Evolutionary conservation across 1,139 yeast species (phyloP).

Genomic region (Tardiomyces depauwii): DNA sequence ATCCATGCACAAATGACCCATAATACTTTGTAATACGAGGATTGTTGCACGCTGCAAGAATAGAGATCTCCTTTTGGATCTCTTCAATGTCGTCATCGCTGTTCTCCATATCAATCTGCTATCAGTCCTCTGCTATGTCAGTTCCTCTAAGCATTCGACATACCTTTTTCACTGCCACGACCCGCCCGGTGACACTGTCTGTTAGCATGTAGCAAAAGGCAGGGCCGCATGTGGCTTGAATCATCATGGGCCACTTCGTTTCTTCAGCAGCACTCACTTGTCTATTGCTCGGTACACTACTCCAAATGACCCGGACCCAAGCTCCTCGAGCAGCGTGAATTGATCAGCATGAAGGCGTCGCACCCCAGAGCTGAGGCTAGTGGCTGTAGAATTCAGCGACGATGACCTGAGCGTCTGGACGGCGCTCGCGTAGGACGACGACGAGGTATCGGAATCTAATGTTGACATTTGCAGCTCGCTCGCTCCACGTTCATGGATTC

Average conservation of each 20-base stretch:
- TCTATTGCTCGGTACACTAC: conserved; percentile 70
- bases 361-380: background rate
- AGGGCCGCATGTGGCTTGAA: no score
- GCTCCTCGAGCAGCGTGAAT: conserved; percentile 57
- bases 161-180: conserved; percentile 28
- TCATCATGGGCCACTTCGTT: no score
- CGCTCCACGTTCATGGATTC: no score
- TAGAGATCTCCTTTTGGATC: conserved; percentile 68
- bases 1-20: conserved; percentile 73
- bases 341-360: conserved; percentile 33
- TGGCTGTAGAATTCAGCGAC: background rate
- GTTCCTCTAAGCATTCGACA: background rate
- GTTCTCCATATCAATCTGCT: conserved; percentile 65
- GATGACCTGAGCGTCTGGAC: background rate
- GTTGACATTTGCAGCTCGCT: background rate
- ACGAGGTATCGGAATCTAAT: background rate
- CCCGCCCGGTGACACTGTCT: conserved; percentile 29
- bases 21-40: conserved; percentile 62
- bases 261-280: conserved; percentile 12
- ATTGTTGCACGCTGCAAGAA: conserved; percentile 62
- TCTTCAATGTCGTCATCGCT: conserved; percentile 69
- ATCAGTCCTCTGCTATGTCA: conserved; percentile 18
- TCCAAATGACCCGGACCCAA: conserved; percentile 86
- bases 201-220: no score
- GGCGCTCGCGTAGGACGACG: background rate